Conservation (phyloP, 805 yeast species). For the Myxozyma udenii region DNA sequence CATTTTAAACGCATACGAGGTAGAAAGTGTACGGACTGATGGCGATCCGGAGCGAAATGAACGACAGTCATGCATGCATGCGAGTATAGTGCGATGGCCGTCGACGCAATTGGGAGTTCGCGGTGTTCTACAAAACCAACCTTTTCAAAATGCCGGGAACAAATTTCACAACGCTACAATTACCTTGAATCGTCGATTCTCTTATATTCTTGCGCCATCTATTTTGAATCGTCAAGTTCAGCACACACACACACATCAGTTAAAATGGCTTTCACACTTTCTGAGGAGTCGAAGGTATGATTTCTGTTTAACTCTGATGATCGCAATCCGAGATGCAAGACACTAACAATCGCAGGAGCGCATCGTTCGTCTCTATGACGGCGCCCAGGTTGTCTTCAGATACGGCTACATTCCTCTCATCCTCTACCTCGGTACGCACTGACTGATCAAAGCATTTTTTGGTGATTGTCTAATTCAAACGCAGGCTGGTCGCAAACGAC, state of each 20-base stretch:
- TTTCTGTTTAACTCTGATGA: conserved; percentile 37
- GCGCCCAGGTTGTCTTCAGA: conserved; percentile 84
- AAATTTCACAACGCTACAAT: background rate
- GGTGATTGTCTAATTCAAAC: background rate
- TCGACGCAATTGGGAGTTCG: too few species aligned
- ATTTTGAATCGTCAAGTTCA: too few species aligned
- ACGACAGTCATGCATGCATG: too few species aligned
- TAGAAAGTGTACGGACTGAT: too few species aligned
- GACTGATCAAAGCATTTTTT: too few species aligned
- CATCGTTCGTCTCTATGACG: conserved; percentile 72
- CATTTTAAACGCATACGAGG: too few species aligned
- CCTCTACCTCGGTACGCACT: conserved; percentile 62
- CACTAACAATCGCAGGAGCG: conserved; percentile 66
- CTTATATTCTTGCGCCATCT: too few species aligned
- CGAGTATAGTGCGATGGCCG: too few species aligned
- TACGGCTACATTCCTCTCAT: conserved; percentile 97
- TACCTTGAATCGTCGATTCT: background rate
- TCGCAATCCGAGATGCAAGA: conserved; percentile 40
- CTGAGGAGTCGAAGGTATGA: conserved; percentile 44
- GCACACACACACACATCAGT: background rate
- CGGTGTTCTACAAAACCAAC: too few species aligned
- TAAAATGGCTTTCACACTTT: conserved; percentile 36
- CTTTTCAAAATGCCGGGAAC: too few species aligned
- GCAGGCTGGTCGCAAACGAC: conserved; percentile 69
- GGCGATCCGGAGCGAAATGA: too few species aligned